Evolutionary conservation across 2,329 filamentous ascomycete genomes (phyloP), one percentile per base, ranked within the genome.

Genomic region (Sporothrix curviconia): DNA sequence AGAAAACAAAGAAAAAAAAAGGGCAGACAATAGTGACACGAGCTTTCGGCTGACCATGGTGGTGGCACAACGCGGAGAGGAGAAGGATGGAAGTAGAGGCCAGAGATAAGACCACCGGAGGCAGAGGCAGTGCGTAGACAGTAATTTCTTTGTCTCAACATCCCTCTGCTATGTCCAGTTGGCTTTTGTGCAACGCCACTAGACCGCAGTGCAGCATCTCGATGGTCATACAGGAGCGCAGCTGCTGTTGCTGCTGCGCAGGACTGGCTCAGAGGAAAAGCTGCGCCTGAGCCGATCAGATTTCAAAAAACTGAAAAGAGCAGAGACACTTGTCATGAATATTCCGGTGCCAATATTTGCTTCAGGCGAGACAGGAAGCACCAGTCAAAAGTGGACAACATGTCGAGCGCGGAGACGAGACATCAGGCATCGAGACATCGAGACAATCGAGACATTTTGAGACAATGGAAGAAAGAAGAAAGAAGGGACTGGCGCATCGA

Each of bases 71-170:
- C 12, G 14, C 8, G 30, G 17, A 43, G 28, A 53, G 17, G 37
- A 15, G 8, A 17, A 15, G 14, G 12, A 19, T n/a, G n/a, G n/a
- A n/a, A n/a, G n/a, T n/a, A n/a, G n/a, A 15, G 30, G 14, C 34
- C 22, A 43, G 39, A 44, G 40, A 32, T 25, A 24, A 36, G 28
- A 7, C 32, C 15, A n/a, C n/a, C n/a, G n/a, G n/a, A n/a, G n/a
- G n/a, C n/a, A n/a, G n/a, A 19, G 17, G 37, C 5, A n/a, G 30
- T 19, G 30, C 17, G 30, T 14, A 39, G 30, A 53, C 22, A 39
- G 25, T 22, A n/a, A 37, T 39, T 37, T 55, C 30, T 39, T 22
- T 28, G 22, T 55, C 42, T 55, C 52, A 55, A 44, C 52, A 22
- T 19, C 39, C 39, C n/a, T 55, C 28, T 39, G n/a, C n/a, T 47